Percentiles rank a stretch among this genome's conserved stretches.
Evolutionary conservation across 352 stramenopile species (phyloP).

Genomic region (Blastocystis sp.): DNA sequence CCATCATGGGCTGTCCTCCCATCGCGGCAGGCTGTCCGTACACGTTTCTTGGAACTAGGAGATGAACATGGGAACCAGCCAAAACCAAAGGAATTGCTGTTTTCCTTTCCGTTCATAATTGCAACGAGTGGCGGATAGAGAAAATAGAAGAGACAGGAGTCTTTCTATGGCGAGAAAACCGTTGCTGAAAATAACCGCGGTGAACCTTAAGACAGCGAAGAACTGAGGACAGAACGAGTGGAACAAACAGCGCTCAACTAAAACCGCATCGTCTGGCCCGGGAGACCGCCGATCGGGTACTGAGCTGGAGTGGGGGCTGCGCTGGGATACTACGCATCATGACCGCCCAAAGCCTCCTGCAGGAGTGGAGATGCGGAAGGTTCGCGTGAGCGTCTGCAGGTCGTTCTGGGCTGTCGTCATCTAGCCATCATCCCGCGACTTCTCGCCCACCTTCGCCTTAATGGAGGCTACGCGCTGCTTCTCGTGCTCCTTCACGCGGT

Average conservation of each 20-base stretch:
- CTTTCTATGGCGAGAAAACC: too few species aligned
- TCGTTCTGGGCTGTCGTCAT: constrained; percentile 56
- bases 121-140: too few species aligned
- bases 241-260: background rate
- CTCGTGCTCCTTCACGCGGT: constrained; percentile 17
- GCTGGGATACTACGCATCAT: background rate
- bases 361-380: constrained; percentile 37
- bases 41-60: background rate
- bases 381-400: constrained; percentile 47
- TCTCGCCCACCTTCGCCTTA: background rate
- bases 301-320: background rate
- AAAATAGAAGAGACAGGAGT: too few species aligned
- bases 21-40: too few species aligned
- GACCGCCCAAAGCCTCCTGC: background rate
- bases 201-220: background rate
- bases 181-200: background rate
- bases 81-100: background rate
- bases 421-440: background rate
- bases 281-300: background rate
- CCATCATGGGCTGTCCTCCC: too few species aligned
- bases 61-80: background rate
- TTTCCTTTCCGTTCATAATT: background rate
- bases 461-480: constrained; percentile 42
- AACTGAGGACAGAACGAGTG: background rate
- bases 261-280: background rate